phyloP scores from a whole-genome alignment of 805 yeast genomes.

The Candida jianshihensis region DNA sequence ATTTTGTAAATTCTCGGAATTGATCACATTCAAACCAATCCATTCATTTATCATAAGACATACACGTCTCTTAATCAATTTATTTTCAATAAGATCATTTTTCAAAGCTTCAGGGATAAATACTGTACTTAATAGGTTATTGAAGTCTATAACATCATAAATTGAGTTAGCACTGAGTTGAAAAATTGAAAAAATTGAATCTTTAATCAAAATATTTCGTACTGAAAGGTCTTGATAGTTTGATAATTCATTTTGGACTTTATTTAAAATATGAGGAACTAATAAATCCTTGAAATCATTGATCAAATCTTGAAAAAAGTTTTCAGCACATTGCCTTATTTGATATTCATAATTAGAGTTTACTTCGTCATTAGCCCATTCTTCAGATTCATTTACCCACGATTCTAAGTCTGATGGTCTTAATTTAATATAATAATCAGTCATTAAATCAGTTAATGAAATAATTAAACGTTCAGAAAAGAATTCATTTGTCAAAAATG shows the following conservation, averaged over 20 bases:
- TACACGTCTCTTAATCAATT: slow-evolving; percentile 68
- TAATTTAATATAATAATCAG: slow-evolving; percentile 66
- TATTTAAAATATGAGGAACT: slow-evolving; percentile 48
- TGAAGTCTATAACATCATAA: slow-evolving; percentile 60
- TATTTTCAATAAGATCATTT: slow-evolving; percentile 40
- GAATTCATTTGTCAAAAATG: slow-evolving; percentile 42
- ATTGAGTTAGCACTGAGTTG: slow-evolving; percentile 69
- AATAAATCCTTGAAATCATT: slow-evolving; percentile 52
- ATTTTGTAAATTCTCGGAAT: slow-evolving; percentile 45
- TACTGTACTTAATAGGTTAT: slow-evolving; percentile 47
- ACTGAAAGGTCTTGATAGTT: slow-evolving; percentile 26
- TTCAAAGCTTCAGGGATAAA: slow-evolving; percentile 57
- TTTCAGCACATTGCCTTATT: slow-evolving; percentile 81
- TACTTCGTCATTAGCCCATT: slow-evolving; percentile 81
- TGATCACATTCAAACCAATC: slow-evolving; percentile 56
- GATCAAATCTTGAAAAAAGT: slow-evolving; percentile 70
- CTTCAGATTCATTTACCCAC: slow-evolving; percentile 88
- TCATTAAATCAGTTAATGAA: slow-evolving; percentile 57
- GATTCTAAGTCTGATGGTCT: slow-evolving; percentile 70
- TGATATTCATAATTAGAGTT: slow-evolving; percentile 76
- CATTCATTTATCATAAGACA: slow-evolving; percentile 76
- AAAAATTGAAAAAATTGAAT: slow-evolving; percentile 75
- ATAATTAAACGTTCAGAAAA: slow-evolving; percentile 52
- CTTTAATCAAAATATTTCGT: slow-evolving; percentile 58
- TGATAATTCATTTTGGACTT: slow-evolving; percentile 39